A percentile compares a stretch with the other conserved stretches of the same genome.
Evolutionary conservation across 1,284 basidiomycete species (phyloP).

Genomic region (Microstroma glucosiphilum): DNA sequence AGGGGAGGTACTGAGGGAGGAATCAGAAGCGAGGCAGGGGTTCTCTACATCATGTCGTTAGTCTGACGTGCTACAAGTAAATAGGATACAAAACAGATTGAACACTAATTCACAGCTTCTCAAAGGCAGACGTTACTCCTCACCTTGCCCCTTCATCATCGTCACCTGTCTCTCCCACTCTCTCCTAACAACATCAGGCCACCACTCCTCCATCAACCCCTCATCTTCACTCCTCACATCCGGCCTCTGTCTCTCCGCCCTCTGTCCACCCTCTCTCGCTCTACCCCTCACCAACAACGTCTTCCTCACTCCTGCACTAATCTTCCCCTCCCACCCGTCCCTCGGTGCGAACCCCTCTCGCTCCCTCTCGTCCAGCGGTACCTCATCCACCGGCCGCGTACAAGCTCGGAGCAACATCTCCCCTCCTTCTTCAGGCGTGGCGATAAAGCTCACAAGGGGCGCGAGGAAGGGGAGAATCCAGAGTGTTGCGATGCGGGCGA

Average conservation of each 20-base stretch:
- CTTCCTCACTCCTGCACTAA: constrained; percentile 2
- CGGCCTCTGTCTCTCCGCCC: background rate
- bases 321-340: background rate
- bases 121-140: no score
- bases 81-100: no score
- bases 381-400: background rate
- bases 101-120: no score
- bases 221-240: constrained; percentile 1
- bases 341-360: background rate
- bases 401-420: background rate
- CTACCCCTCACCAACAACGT: background rate
- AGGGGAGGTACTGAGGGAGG: background rate
- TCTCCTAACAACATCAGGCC: background rate
- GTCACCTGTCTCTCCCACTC: background rate
- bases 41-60: background rate
- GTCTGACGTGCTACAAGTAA: no score
- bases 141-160: no score
- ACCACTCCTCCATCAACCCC: background rate
- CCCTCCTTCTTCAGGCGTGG: background rate
- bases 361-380: background rate
- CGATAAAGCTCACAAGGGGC: background rate
- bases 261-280: background rate
- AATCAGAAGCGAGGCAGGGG: background rate
- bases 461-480: background rate
- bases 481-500: background rate